Base-by-base conservation (phyloP, 257 asterid species). In the Ajuga chamaepitys region DNA sequence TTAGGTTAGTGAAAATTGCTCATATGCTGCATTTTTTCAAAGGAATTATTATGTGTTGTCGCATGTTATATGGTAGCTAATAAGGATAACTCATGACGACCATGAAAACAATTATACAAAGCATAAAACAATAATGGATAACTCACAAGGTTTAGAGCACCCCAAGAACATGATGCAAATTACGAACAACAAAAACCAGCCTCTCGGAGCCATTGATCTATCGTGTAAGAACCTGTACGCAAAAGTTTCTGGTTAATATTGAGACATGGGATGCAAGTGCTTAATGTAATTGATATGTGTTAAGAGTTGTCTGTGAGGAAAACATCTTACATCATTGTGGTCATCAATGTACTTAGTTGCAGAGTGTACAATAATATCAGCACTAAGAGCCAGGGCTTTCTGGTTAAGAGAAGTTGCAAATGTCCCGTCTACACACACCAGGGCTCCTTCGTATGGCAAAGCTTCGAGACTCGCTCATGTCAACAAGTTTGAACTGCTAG, bases 341-440 rank as follows among this genome's bases (percentile, higher is more conserved):
- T 96, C 98, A 13, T 80, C 98, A 64, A 91, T 85, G 70, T 72
- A 91, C 66, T 91, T 91, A 46, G 98, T 91, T 59, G 91, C 91
- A 67, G 98, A 91, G 82, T 91, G 98, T 58, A 91, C 46, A 61
- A 91, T 86, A 60, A 91, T 71, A 82, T 91, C 98, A 77, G 96
- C 98, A 22, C 98, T 96, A 48, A 88, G 83, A 65, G 98, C 89
- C 77, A 91, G 79, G 57, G 91, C 94, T 81, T 88, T 88, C 87
- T 91, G 98, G 86, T 91, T 91, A 54, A 91, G 77, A 66, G 98
- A 95, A 58, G 98, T 86, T 20, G 98, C 98, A 71, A 91, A 88
- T 25, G 98, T 91, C 70, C 98, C 98, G 63, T 91, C 98, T 40
- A 91, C 66, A 50, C 88, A 82, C 20, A 88, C 96, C 74, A 91